Evolutionary conservation across 139 green algal species (phyloP).

Genomic region (Tetradesmus lagerheimii): DNA sequence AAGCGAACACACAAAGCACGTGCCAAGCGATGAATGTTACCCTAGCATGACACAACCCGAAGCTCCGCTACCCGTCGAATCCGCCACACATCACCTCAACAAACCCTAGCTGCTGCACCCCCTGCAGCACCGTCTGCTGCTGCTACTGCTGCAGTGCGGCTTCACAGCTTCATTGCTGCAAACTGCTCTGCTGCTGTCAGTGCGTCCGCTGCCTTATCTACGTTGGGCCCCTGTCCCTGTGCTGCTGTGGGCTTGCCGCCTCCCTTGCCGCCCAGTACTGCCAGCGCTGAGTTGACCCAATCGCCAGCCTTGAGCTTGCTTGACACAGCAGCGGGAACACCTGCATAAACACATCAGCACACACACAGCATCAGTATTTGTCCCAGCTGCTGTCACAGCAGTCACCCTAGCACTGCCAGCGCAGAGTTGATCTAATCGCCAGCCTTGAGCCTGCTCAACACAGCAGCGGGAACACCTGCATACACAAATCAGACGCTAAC

Average conservation of each 20-base stretch:
- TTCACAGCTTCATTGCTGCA: conserved; percentile 56
- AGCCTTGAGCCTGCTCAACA: conserved; percentile 75
- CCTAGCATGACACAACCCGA: no score
- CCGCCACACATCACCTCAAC: no score
- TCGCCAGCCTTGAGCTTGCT: conserved; percentile 81
- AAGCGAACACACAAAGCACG: no score
- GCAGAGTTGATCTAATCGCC: conserved; percentile 80
- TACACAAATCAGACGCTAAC: background rate
- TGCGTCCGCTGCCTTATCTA: conserved; percentile 60
- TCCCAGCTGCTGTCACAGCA: no score
- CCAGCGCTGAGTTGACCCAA: conserved; percentile 80
- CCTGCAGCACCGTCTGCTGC: background rate
- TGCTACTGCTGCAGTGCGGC: background rate
- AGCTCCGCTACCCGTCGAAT: no score
- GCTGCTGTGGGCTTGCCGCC: conserved; percentile 86
- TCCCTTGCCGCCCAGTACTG: conserved; percentile 90
- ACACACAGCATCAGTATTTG: background rate
- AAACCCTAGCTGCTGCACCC: no score
- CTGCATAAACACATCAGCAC: conserved; percentile 35
- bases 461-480: conserved; percentile 79
- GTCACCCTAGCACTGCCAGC: conserved; percentile 67
- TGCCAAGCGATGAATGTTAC: no score
- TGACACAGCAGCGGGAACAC: conserved; percentile 76
- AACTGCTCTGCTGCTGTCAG: conserved; percentile 62
- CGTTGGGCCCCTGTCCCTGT: conserved; percentile 83